Conservation (phyloP, 176 grass and related monocot species). For the Oryza nivara region DNA sequence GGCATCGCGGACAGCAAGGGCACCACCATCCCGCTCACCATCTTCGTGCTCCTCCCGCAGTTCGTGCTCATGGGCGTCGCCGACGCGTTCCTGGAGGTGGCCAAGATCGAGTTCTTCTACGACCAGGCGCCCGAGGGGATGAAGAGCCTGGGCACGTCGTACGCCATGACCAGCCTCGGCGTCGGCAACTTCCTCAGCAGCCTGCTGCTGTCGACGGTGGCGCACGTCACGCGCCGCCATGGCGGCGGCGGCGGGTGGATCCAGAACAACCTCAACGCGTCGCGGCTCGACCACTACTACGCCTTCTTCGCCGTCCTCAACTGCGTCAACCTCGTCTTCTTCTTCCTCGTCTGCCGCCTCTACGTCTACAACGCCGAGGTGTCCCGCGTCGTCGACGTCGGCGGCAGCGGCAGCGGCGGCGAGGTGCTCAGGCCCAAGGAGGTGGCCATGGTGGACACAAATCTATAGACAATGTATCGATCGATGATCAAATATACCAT, state of each 20-base stretch:
- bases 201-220: conserved; percentile 64
- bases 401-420: background rate
- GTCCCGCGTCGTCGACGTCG: conserved; percentile 21
- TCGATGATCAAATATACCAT: background rate
- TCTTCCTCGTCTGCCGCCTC: conserved; percentile 64
- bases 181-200: conserved; percentile 92
- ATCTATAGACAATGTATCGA: background rate
- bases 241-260: conserved; percentile 70
- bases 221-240: conserved; percentile 51
- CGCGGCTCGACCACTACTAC: conserved; percentile 83
- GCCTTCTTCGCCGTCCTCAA: conserved; percentile 75
- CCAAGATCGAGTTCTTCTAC: conserved; percentile 96
- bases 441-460: conserved; percentile 10
- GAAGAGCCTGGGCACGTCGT: conserved; percentile 91
- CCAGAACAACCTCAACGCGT: conserved; percentile 86
- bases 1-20: conserved; percentile 54
- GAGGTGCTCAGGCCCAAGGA: conserved; percentile 21
- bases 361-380: conserved; percentile 79
- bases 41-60: conserved; percentile 84
- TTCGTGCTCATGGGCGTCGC: conserved; percentile 88
- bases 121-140: conserved; percentile 93
- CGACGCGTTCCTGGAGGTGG: conserved; percentile 84
- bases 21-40: conserved; percentile 62
- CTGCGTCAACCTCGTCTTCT: conserved; percentile 68
- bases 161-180: conserved; percentile 78